Percentiles rank a stretch among this genome's conserved stretches.
phyloP scores from a whole-genome alignment of 768 basidiomycete species.

The Rhodotorula babjevae region DNA sequence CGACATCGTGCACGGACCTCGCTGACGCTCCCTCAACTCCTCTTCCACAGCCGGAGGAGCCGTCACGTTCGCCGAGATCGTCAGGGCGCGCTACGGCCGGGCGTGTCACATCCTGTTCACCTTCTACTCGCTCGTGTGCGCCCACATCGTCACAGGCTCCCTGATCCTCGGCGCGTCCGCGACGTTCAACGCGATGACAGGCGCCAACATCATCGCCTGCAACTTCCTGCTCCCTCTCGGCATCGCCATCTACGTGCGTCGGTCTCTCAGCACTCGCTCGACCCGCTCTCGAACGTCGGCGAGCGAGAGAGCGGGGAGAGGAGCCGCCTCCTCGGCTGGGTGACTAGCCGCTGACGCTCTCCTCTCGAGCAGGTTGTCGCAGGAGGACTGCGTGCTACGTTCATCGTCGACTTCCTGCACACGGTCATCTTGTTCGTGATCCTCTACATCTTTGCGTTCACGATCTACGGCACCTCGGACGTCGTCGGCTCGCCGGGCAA shows the following conservation, averaged over 20 bases:
- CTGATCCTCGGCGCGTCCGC: conserved; percentile 68
- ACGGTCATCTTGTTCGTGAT: conserved; percentile 68
- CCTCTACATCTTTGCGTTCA: conserved; percentile 69
- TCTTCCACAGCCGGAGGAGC: conserved; percentile 53
- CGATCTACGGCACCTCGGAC: conserved; percentile 68
- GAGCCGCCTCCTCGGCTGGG: too few species aligned
- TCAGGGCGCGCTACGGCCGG: conserved; percentile 64
- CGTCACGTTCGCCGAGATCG: conserved; percentile 84
- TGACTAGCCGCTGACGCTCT: neutral
- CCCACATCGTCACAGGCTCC: conserved; percentile 69
- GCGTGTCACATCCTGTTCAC: conserved; percentile 76
- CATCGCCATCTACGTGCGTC: conserved; percentile 71
- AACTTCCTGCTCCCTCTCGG: conserved; percentile 82
- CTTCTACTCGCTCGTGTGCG: conserved; percentile 84
- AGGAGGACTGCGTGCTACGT: conserved; percentile 48
- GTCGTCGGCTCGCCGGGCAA: conserved; percentile 68
- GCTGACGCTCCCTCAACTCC: neutral
- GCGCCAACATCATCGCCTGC: conserved; percentile 63
- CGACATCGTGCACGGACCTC: neutral
- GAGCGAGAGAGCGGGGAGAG: too few species aligned
- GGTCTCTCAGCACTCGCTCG: too few species aligned
- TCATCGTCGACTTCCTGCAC: conserved; percentile 62
- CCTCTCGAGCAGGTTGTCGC: conserved; percentile 38
- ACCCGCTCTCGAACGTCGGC: too few species aligned
- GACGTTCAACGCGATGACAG: conserved; percentile 79